Conservation (phyloP, 805 yeast species). For the Kockiozyma suomiensis region DNA sequence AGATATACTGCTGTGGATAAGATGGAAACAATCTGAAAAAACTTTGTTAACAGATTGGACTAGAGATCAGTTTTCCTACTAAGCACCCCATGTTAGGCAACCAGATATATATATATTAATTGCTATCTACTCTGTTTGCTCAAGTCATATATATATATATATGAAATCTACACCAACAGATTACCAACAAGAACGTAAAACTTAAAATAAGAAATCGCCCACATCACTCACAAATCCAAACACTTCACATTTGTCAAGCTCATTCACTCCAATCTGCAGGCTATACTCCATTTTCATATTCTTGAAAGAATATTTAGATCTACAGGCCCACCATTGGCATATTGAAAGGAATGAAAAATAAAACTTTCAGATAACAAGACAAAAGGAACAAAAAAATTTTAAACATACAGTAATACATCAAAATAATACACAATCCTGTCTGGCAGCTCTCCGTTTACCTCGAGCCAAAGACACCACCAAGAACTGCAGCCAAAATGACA, state of each 20-base stretch:
- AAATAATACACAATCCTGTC: slow-evolving; percentile 4
- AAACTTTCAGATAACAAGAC: not conserved
- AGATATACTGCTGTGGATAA: too few species aligned
- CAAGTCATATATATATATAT: not conserved
- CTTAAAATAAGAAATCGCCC: not conserved
- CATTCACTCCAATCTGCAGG: too few species aligned
- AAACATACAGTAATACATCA: not conserved
- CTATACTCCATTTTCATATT: too few species aligned
- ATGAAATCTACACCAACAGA: not conserved
- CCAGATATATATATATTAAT: too few species aligned
- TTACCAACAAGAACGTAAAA: too few species aligned
- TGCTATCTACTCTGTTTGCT: too few species aligned
- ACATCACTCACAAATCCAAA: too few species aligned
- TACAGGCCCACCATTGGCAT: not conserved
- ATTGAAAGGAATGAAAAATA: not conserved
- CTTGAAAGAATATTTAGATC: too few species aligned
- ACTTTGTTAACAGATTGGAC: too few species aligned
- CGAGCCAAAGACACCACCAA: slow-evolving; percentile 64
- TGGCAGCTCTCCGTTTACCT: not conserved
- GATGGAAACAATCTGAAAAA: too few species aligned
- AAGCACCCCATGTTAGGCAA: too few species aligned
- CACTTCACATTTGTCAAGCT: too few species aligned
- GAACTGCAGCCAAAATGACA: slow-evolving; percentile 62
- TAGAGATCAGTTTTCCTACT: not conserved
- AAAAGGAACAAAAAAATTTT: not conserved